Conservation (phyloP, 352 stramenopile genomes). For the Phytophthora melonis region DNA sequence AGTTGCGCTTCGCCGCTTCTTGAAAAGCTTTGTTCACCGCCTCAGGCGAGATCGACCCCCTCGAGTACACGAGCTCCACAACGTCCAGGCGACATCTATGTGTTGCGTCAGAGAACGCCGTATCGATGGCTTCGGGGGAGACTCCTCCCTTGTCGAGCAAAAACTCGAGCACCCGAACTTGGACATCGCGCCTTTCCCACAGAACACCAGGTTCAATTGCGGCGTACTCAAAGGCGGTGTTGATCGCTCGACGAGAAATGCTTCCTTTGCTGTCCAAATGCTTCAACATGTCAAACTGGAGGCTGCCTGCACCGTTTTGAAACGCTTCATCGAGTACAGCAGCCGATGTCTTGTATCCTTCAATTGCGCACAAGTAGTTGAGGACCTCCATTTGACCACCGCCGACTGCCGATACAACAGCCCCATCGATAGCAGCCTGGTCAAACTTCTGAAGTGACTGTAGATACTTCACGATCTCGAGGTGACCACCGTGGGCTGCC, state of each 20-base stretch:
- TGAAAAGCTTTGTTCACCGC: too few species aligned
- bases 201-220: not conserved
- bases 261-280: too few species aligned
- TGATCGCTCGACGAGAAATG: not conserved
- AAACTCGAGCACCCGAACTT: not conserved
- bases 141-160: not conserved
- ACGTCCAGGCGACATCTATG: not conserved
- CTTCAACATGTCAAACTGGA: too few species aligned
- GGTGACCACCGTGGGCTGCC: not conserved
- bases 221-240: not conserved
- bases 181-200: not conserved
- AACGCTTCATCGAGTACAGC: not conserved
- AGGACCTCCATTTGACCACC: not conserved
- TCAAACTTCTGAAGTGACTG: not conserved
- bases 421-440: not conserved
- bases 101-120: not conserved
- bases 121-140: not conserved
- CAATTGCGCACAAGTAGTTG: not conserved
- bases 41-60: too few species aligned
- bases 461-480: slow-evolving; percentile 10
- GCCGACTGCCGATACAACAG: not conserved
- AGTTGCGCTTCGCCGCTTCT: too few species aligned
- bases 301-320: not conserved
- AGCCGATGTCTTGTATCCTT: not conserved
- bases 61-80: slow-evolving; percentile 4